Base-by-base conservation (phyloP, 805 yeast species). In the Saccharomycopsis oosterbeekiorum region DNA sequence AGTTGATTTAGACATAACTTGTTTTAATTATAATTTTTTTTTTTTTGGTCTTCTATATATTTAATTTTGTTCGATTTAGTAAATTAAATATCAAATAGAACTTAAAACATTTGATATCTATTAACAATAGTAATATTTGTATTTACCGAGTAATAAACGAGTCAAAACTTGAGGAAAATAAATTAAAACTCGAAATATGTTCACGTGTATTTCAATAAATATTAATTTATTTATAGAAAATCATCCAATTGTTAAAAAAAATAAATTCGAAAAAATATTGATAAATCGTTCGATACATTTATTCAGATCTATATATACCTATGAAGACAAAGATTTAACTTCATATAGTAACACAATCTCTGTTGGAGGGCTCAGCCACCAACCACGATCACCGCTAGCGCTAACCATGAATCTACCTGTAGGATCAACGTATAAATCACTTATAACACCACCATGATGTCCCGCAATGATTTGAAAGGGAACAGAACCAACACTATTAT, bases 391-490 rank as follows among this genome's bases (percentile, higher is more conserved):
- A 10, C 99, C 99, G 70, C 96, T 87, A 0, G 97, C 85, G 68
- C 96, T 86, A 5, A 93, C 80, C 86, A 94, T 78, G 71, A 88
- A 94, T 64, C 94, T 75, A 47, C 96, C 89, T 1, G 94, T 86
- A 37, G 93, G 93, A 71, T 93, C 98, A 24, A 92, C 85, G 60
- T 82, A 78, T 65, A 94, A 75, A 59, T 84, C 83, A 56, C 96
- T 87, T 40, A 94, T 75, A 2, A 84, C 82, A 34, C 97, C 97
- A 57, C 99, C 98, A 69, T 89, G 97, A 71, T 94, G 98, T 0
- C 99, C 98, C 0, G 99, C 97, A 11, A 94, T 80, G 67, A 96
- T 92, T 71, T 86, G 79, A 70, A 93, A 94, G 17, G 97, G 97
- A 9, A 86, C 78, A 34, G 57, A 29, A 14, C 40, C 56, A 9